Evolutionary conservation across 345 rosid genomes (phyloP).

Genomic region (Aurinia saxatilis): DNA sequence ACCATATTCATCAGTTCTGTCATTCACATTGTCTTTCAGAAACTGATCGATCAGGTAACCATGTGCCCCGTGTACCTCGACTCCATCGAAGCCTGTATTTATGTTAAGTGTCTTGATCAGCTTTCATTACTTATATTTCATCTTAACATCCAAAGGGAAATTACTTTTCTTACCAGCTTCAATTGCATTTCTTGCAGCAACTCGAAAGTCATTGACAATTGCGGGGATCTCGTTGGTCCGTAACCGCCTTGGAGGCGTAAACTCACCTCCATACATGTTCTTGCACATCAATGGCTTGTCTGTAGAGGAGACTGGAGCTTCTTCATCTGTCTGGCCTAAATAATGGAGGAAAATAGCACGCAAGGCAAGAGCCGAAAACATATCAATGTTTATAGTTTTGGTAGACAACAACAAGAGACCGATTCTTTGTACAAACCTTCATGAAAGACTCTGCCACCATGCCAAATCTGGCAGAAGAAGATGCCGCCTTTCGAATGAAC

Average conservation of each 20-base stretch:
- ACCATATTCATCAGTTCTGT: slow-evolving; percentile 48
- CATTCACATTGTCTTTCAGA: slow-evolving; percentile 53
- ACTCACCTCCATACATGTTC: slow-evolving; percentile 32
- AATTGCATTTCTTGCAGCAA: slow-evolving; percentile 61
- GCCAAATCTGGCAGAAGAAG: slow-evolving; percentile 65
- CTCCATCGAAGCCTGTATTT: slow-evolving; percentile 51
- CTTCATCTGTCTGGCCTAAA: too few species aligned
- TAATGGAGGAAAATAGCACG: background rate
- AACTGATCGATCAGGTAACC: slow-evolving; percentile 58
- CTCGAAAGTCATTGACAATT: slow-evolving; percentile 48
- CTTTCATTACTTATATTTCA: background rate
- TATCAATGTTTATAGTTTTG: background rate
- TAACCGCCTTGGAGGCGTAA: slow-evolving; percentile 45
- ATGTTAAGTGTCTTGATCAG: background rate
- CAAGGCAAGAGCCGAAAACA: background rate
- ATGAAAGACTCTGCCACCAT: slow-evolving; percentile 57
- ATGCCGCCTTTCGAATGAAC: slow-evolving; percentile 70
- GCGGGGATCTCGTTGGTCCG: slow-evolving; percentile 49
- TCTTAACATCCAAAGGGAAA: background rate
- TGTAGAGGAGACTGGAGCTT: too few species aligned
- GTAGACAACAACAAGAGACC: background rate
- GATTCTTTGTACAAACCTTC: slow-evolving; percentile 16
- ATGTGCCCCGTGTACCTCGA: slow-evolving; percentile 65
- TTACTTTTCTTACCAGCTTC: slow-evolving; percentile 44
- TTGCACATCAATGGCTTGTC: slow-evolving; percentile 32